These are phyloP conservation scores for Glebionis coronaria DNA, from an alignment of 129 eudicot genomes.

Conservation along the genomic window DNA sequence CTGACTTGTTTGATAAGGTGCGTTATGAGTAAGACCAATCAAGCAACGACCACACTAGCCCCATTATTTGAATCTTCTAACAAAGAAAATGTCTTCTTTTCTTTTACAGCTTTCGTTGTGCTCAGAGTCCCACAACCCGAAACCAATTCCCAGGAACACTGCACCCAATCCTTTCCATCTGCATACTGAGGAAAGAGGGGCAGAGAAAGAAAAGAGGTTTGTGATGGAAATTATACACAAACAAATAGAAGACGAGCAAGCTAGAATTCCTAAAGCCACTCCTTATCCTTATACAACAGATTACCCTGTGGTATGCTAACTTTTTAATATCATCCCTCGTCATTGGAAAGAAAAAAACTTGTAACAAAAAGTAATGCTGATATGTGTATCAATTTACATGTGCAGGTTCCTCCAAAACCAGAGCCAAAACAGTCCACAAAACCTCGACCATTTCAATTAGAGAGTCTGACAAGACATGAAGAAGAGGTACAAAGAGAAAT, in stretches of 20 bases:
- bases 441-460: slow-evolving; percentile 85
- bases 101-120: slow-evolving; percentile 69
- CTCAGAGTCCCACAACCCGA: slow-evolving; percentile 51
- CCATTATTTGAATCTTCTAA: not conserved
- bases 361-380: not conserved
- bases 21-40: not conserved
- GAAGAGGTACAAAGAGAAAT: slow-evolving; percentile 78
- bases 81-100: not conserved
- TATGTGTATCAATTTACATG: not conserved
- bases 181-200: slow-evolving; percentile 92
- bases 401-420: slow-evolving; percentile 75
- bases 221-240: slow-evolving; percentile 65
- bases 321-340: not conserved
- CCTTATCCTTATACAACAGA: slow-evolving; percentile 96
- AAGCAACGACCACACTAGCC: not conserved
- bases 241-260: slow-evolving; percentile 77
- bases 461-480: slow-evolving; percentile 83
- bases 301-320: slow-evolving; percentile 73
- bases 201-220: slow-evolving; percentile 65
- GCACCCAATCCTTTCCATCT: slow-evolving; percentile 86
- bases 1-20: slow-evolving; percentile 86
- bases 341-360: not conserved
- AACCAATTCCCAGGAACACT: slow-evolving; percentile 64
- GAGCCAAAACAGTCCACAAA: slow-evolving; percentile 84
- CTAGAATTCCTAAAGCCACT: slow-evolving; percentile 82